Base-by-base conservation (phyloP, 1,284 basidiomycete genomes). In the Ustilago esculenta region DNA sequence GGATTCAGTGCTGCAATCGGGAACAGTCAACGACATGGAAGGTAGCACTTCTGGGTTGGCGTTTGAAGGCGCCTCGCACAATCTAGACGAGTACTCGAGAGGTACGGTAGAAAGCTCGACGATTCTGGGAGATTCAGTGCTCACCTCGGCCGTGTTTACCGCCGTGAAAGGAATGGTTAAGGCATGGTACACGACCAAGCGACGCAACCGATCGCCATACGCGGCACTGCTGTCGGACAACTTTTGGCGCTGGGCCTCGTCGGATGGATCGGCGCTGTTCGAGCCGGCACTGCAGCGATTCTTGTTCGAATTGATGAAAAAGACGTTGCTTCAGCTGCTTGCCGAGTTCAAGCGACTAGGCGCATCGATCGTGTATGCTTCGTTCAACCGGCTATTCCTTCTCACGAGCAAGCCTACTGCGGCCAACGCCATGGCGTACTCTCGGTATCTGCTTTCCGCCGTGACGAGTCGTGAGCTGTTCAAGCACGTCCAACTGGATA, bases 171-270 rank as follows among this genome's bases (percentile, higher is more conserved):
- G 86, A 15, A 91, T 98, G 90, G 87, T 98, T 72, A 93, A 92
- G 81, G 83, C 86, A 0, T 98, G 96, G 96, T 88, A 95, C 63
- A 85, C 92, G n/a, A 92, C 96, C 82, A 86, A 86, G 52, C 83
- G 84, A 20, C 90, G 92, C 71, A 86, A 87, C 61, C 86, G 86
- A 41, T 86, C 87, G 30, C 87, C 88, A 52, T 84, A 84, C 15
- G 80, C 84, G 10, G 81, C 85, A 49, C 74, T 86, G 25, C 60
- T 81, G 2, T 83, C 86, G 30, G 92, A 95, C 79, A 94, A 98
- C 82, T 98, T 98, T 84, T 98, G 94, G 94, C 86, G 96, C 27
- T 99, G 96, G 96, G 87, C 96, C 65, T 91, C 89, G 76, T 94
- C 91, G 2, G 88, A 87, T 42, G 86, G 51, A 4, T 92, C 94